A percentile compares a stretch with the other conserved stretches of the same genome.
Evolutionary conservation across 257 asterid genomes (phyloP).

Genomic region (Catharanthus roseus): DNA sequence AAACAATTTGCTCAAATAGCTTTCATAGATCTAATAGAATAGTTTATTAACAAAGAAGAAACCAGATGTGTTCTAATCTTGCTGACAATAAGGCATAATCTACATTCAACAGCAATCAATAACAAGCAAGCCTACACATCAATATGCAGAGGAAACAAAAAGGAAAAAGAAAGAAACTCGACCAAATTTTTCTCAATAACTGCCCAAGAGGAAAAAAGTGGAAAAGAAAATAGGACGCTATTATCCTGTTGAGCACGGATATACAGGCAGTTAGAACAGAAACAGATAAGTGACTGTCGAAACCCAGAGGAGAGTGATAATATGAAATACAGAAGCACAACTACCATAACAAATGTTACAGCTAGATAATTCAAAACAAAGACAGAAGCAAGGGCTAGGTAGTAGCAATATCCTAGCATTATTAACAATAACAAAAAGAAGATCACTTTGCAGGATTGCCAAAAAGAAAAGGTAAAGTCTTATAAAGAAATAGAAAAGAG

Average conservation of each 20-base stretch:
- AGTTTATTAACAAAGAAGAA: neutral
- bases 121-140: neutral
- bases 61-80: neutral
- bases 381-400: too few relatives aligned
- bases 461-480: neutral
- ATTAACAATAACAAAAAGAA: constrained; percentile 9
- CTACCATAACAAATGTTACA: neutral
- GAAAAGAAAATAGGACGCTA: neutral
- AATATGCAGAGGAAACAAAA: neutral
- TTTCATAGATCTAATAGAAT: neutral
- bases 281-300: neutral
- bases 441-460: neutral
- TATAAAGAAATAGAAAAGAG: constrained; percentile 10
- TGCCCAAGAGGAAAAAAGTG: neutral
- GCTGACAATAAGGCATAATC: neutral
- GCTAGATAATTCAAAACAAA: neutral
- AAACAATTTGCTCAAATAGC: neutral
- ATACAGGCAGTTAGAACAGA: neutral
- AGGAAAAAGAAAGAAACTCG: neutral
- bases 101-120: neutral
- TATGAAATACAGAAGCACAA: neutral
- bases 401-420: neutral
- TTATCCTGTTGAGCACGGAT: neutral
- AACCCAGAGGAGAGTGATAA: neutral
- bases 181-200: neutral